phyloP scores from a whole-genome alignment of 2,329 filamentous ascomycete genomes.

The Trichoderma koningii region DNA sequence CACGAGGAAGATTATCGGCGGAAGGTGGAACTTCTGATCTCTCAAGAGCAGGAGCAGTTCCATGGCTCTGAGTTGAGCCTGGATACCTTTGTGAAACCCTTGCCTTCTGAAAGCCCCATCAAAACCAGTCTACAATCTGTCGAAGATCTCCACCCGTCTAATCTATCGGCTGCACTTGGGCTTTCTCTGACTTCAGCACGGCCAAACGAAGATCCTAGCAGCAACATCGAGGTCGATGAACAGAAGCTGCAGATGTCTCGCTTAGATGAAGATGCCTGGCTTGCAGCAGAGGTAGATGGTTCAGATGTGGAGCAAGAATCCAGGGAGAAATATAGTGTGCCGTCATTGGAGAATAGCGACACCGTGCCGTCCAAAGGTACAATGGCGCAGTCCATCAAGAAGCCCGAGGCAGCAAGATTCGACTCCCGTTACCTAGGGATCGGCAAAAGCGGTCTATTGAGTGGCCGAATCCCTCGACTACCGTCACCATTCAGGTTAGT shows the following conservation, averaged over 20 bases:
- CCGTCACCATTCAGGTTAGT: background rate
- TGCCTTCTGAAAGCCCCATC: conserved; percentile 59
- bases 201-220: conserved; percentile 38
- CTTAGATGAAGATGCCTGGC: conserved; percentile 46
- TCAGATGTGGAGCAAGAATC: background rate
- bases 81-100: conserved; percentile 62
- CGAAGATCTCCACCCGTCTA: conserved; percentile 79
- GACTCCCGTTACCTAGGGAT: background rate
- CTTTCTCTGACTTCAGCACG: conserved; percentile 47
- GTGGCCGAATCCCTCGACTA: background rate
- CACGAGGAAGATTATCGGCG: conserved; percentile 82
- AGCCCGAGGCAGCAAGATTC: background rate
- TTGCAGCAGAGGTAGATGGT: background rate
- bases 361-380: background rate
- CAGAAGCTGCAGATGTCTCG: conserved; percentile 55
- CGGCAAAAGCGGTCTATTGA: conserved; percentile 4
- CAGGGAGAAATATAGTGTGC: background rate
- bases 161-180: conserved; percentile 54
- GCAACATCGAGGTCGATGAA: conserved; percentile 66
- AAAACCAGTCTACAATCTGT: conserved; percentile 81
- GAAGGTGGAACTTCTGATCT: conserved; percentile 63
- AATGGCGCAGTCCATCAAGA: background rate
- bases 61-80: conserved; percentile 54
- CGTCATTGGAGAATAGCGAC: background rate
- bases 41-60: conserved; percentile 59